phyloP scores from a whole-genome alignment of 1,284 basidiomycete species.

The Boletus semigastroideus region DNA sequence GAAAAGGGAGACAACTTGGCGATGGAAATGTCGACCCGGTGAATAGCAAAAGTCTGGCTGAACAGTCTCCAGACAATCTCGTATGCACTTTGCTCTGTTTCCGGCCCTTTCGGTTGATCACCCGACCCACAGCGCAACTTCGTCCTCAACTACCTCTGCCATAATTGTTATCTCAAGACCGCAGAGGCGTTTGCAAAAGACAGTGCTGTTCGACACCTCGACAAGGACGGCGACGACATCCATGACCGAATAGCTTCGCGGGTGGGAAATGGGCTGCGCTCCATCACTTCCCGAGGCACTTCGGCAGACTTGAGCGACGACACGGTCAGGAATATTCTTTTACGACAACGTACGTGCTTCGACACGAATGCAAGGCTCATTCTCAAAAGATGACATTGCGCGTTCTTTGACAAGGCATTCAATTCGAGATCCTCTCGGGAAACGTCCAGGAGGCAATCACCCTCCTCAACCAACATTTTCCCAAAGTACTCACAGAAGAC shows the following conservation, averaged over 20 bases:
- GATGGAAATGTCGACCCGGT: constrained; percentile 2
- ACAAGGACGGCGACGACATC: constrained; percentile 69
- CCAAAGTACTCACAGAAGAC: constrained; percentile 54
- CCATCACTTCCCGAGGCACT: constrained; percentile 16
- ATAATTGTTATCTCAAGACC: constrained; percentile 69
- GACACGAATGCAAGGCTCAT: neutral
- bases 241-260: constrained; percentile 23
- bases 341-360: constrained; percentile 55
- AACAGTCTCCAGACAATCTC: constrained; percentile 29
- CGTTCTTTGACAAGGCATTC: constrained; percentile 54
- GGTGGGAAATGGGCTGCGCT: constrained; percentile 13
- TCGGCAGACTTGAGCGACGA: constrained; percentile 41
- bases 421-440: constrained; percentile 64
- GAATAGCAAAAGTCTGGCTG: constrained; percentile 23
- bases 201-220: constrained; percentile 56
- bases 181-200: constrained; percentile 72
- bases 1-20: constrained; percentile 20
- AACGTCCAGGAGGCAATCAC: constrained; percentile 66
- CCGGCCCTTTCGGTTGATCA: constrained; percentile 2
- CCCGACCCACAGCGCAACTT: constrained; percentile 54
- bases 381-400: neutral
- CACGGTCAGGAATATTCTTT: constrained; percentile 46
- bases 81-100: constrained; percentile 15
- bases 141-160: constrained; percentile 79
- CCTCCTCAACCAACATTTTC: constrained; percentile 68